Evolutionary conservation across 1,284 basidiomycete genomes (phyloP).

Genomic region (Puccinia novopanici): DNA sequence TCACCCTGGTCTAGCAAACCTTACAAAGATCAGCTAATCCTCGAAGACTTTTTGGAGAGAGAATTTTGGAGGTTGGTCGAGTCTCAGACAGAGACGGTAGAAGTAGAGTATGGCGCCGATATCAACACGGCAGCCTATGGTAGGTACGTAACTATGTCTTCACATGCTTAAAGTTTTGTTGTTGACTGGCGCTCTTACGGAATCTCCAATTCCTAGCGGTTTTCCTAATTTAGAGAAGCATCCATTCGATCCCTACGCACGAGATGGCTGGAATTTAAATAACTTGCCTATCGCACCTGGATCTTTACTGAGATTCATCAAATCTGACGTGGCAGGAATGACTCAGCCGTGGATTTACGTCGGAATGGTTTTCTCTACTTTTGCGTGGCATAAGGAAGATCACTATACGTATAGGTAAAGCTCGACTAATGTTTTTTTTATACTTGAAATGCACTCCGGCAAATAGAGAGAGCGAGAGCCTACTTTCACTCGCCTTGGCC

Average conservation of each 20-base stretch:
- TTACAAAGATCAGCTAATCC: slow-evolving; percentile 70
- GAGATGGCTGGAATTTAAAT: slow-evolving; percentile 96
- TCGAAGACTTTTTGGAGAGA: slow-evolving; percentile 85
- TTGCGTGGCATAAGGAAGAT: slow-evolving; percentile 99
- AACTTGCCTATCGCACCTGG: slow-evolving; percentile 88
- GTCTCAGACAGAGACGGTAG: slow-evolving; percentile 83
- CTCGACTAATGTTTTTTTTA: neutral
- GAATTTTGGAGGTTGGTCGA: slow-evolving; percentile 98
- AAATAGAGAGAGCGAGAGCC: neutral
- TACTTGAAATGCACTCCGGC: neutral
- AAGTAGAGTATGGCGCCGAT: slow-evolving; percentile 98
- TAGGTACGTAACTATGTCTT: slow-evolving; percentile 65
- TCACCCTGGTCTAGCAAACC: slow-evolving; percentile 55
- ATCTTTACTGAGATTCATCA: slow-evolving; percentile 83
- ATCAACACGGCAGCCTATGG: slow-evolving; percentile 97
- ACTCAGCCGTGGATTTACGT: slow-evolving; percentile 99
- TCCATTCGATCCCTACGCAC: slow-evolving; percentile 80
- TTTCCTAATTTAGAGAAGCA: slow-evolving; percentile 93
- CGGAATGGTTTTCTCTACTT: slow-evolving; percentile 98
- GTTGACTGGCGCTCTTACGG: slow-evolving; percentile 26
- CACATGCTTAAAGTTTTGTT: neutral
- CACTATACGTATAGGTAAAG: slow-evolving; percentile 82
- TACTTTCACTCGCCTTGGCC: neutral
- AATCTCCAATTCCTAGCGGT: slow-evolving; percentile 65
- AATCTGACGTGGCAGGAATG: slow-evolving; percentile 99